Evolutionary conservation across 108 stramenopile species (phyloP).

Genomic region (Fistulifera pelliculosa): DNA sequence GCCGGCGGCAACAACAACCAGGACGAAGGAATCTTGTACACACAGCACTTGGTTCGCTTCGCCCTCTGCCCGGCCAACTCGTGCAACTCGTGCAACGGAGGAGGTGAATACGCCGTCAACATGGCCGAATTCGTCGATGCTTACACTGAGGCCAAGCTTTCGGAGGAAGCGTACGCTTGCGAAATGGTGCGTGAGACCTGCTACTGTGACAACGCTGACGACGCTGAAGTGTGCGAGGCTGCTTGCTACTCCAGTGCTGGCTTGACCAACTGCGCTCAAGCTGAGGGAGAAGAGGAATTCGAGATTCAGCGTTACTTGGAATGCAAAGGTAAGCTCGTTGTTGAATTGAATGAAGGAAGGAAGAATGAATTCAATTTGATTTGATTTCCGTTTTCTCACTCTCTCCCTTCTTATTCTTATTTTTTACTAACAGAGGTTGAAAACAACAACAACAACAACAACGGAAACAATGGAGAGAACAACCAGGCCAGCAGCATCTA

Average conservation of each 20-base stretch:
- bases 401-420: too few relatives aligned
- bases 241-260: slow-evolving; percentile 40
- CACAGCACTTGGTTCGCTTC: slow-evolving; percentile 65
- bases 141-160: slow-evolving; percentile 37
- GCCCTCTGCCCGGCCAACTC: slow-evolving; percentile 44
- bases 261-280: slow-evolving; percentile 38
- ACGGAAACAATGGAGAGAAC: slow-evolving; percentile 30
- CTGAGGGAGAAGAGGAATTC: slow-evolving; percentile 35
- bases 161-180: slow-evolving; percentile 48
- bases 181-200: slow-evolving; percentile 62
- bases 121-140: slow-evolving; percentile 73
- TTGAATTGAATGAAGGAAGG: too few relatives aligned
- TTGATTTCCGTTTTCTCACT: too few relatives aligned
- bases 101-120: slow-evolving; percentile 53
- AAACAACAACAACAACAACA: slow-evolving; percentile 45
- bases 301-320: slow-evolving; percentile 45
- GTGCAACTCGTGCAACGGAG: slow-evolving; percentile 35
- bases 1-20: slow-evolving; percentile 27
- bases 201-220: slow-evolving; percentile 61
- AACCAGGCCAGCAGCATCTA: too few relatives aligned
- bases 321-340: slow-evolving; percentile 35
- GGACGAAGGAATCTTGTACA: slow-evolving; percentile 36
- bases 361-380: not conserved
- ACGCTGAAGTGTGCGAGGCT: slow-evolving; percentile 42
- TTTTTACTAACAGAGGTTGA: slow-evolving; percentile 26